phyloP scores from a whole-genome alignment of 768 basidiomycete genomes.

The Gloeopeniophorella convolvens region DNA sequence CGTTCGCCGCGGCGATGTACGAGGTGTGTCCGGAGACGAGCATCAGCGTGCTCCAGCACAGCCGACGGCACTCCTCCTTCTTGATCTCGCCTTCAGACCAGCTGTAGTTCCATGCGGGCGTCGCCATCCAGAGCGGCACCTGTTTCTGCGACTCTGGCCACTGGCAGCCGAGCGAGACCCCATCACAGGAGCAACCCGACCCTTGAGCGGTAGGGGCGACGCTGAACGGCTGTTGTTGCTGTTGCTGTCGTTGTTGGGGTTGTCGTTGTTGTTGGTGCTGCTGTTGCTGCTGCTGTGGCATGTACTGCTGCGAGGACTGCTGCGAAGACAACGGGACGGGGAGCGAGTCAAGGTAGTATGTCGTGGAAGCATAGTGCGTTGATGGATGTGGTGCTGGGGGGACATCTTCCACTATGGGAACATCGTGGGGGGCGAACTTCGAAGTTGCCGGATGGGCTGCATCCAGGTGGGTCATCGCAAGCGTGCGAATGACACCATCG shows the following conservation, averaged over 20 bases:
- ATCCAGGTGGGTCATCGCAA: slow-evolving; percentile 56
- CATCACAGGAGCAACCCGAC: slow-evolving; percentile 38
- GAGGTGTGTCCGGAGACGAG: slow-evolving; percentile 59
- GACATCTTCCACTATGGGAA: slow-evolving; percentile 5
- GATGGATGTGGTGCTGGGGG: background rate
- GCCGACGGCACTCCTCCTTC: slow-evolving; percentile 63
- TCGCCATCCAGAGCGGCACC: slow-evolving; percentile 56
- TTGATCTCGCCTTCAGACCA: slow-evolving; percentile 60
- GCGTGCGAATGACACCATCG: slow-evolving; percentile 59
- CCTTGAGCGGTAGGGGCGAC: background rate
- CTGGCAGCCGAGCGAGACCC: slow-evolving; percentile 43
- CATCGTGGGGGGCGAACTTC: slow-evolving; percentile 6
- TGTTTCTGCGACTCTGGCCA: slow-evolving; percentile 47
- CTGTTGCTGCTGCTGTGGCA: background rate
- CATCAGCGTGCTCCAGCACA: slow-evolving; percentile 67
- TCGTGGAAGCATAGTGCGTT: too few species aligned
- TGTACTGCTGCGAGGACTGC: background rate
- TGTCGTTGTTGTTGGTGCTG: too few species aligned
- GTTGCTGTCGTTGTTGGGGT: too few species aligned
- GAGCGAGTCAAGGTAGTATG: background rate
- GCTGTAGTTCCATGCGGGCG: slow-evolving; percentile 54
- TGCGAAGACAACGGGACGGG: background rate
- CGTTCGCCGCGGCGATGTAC: slow-evolving; percentile 43
- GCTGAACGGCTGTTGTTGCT: too few species aligned
- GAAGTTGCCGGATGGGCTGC: slow-evolving; percentile 35